A percentile compares a stretch with the other conserved stretches of the same genome.
These are phyloP conservation scores for Scheffersomyces stambukii DNA, from an alignment of 1,139 yeast genomes.

Conservation along the genomic window DNA sequence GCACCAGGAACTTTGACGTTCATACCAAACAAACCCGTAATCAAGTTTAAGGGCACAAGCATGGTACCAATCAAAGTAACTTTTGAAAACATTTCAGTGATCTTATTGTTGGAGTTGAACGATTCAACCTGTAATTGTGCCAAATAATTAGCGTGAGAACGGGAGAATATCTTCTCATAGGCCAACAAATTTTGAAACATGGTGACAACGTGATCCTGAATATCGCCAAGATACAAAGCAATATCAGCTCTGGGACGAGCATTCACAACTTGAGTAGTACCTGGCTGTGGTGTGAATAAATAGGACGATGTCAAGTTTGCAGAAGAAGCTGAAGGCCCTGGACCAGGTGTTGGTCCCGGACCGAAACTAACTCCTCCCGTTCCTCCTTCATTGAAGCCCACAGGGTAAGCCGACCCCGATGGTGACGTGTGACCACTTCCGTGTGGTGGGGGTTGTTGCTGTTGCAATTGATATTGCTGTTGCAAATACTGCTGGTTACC, in stretches of 20 bases:
- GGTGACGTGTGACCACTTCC: too few species aligned
- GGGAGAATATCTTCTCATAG: slow-evolving; percentile 86
- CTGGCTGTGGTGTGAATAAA: too few species aligned
- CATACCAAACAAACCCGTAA: slow-evolving; percentile 96
- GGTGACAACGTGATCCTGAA: slow-evolving; percentile 94
- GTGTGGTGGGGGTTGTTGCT: too few species aligned
- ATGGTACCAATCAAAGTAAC: slow-evolving; percentile 90
- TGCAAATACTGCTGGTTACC: slow-evolving; percentile 7
- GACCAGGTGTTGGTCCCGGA: slow-evolving; percentile 11
- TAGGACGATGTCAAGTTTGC: too few species aligned
- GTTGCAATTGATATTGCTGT: slow-evolving; percentile 4
- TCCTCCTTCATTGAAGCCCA: slow-evolving; percentile 4
- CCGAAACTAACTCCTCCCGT: slow-evolving; percentile 17
- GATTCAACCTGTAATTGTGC: slow-evolving; percentile 94
- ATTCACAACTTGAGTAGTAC: slow-evolving; percentile 12
- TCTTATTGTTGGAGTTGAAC: slow-evolving; percentile 76
- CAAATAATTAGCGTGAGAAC: slow-evolving; percentile 87
- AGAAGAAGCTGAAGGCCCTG: slow-evolving; percentile 3
- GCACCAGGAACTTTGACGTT: slow-evolving; percentile 86
- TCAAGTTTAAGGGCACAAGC: slow-evolving; percentile 81
- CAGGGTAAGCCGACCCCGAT: too few species aligned
- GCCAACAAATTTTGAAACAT: slow-evolving; percentile 89
- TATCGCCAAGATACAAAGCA: slow-evolving; percentile 89
- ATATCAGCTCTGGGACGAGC: slow-evolving; percentile 79
- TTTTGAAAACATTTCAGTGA: slow-evolving; percentile 81